phyloP scores from a whole-genome alignment of 78 protist species.

The Protostelium mycophagum region DNA sequence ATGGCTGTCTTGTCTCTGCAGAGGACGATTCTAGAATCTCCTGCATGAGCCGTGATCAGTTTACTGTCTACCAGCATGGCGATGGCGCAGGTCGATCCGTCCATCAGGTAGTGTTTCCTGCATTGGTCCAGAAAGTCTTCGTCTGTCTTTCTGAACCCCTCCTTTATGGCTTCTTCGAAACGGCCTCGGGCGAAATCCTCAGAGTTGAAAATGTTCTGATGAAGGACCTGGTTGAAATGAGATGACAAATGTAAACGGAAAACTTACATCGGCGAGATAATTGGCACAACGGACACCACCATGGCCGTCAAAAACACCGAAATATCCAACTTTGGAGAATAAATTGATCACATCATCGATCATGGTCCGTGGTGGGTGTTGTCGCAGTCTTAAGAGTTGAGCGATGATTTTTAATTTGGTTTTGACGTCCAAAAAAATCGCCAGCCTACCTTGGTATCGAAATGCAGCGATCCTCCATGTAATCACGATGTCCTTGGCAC shows the following conservation, averaged over 20 bases:
- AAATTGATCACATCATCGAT: neutral
- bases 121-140: neutral
- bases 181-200: neutral
- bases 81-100: neutral
- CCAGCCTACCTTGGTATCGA: neutral
- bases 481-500: neutral
- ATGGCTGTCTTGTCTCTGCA: conserved; percentile 46
- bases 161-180: neutral
- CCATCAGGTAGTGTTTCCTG: neutral
- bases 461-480: neutral
- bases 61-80: neutral
- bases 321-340: neutral
- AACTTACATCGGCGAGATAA: neutral
- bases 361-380: neutral
- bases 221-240: neutral
- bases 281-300: neutral
- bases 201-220: neutral
- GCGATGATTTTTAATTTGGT: no score
- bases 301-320: neutral
- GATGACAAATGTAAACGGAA: no score
- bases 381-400: neutral
- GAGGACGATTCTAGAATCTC: conserved; percentile 45
- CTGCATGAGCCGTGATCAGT: conserved; percentile 21
- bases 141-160: neutral
- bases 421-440: neutral